Evolutionary conservation across 352 stramenopile species (phyloP), one percentile per base, ranked within the genome.

Genomic region (Globisporangium paddicum): DNA sequence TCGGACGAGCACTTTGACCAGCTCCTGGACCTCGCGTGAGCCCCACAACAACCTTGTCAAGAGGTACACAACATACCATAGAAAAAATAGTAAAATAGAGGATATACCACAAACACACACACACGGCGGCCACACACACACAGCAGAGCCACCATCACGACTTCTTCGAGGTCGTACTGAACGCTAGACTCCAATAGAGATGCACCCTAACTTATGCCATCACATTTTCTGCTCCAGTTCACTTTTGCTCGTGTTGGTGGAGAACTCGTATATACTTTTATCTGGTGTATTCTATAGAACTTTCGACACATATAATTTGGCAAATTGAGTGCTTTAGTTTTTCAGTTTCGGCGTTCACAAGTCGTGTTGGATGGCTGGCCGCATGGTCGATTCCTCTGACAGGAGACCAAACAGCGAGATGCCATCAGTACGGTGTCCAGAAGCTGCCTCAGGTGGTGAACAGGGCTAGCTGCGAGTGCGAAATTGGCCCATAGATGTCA

Each of bases 1-100:
- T 89, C 81, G 38, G 83, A 93, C 66, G 78, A 91, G 62, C 82
- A 73, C 59, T 93, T 93, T 55, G 83, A 93, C 66, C 72, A 79
- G 71, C 72, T 93, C 56, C 69, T 93, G 18, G 83, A 93, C 67
- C 62, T 93, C 58, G 81, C 79, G 32, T 93, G 63, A 48, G 32
- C n/a, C 16, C 25, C 16, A 13, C 0, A 19, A 37, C 23, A 35
- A 25, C 26, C 46, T 54, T 5, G 28, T 41, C 18, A 26, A 40
- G 47, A 54, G 47, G 47, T 54, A 41, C 28, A 14, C 11, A 26
- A 7, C 41, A n/a, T 5, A 54, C 28, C 40, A 54, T 54, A 41
- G 47, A 54, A 37, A 54, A 54, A 54, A 48, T 21, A 54, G 47
- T 54, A 54, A 41, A 54, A 54, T 54, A 54, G 47, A 41, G 18